Percentiles rank a stretch among this genome's conserved stretches.
Conservation (phyloP, 2,329 filamentous ascomycete genomes). For the Epichloe brachyelytri region DNA sequence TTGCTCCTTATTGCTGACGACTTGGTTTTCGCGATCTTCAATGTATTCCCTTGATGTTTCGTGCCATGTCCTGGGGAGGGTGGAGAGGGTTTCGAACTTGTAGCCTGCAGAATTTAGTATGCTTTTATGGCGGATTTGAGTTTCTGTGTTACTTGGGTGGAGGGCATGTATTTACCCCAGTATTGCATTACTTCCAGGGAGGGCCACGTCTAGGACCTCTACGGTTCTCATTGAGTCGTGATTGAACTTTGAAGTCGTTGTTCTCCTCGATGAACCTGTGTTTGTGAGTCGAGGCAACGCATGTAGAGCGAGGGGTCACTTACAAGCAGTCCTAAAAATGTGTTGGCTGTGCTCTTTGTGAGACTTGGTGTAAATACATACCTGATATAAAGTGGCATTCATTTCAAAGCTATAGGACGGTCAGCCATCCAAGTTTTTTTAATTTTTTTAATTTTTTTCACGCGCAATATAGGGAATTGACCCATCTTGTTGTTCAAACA, state of each 20-base stretch:
- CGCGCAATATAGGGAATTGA: conserved; percentile 19
- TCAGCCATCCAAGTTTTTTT: neutral
- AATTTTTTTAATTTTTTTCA: too few relatives aligned
- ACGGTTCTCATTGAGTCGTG: conserved; percentile 41
- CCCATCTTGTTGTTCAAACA: conserved; percentile 73
- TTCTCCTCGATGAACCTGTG: conserved; percentile 86
- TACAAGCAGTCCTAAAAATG: conserved; percentile 39
- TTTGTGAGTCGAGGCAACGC: neutral
- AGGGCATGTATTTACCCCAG: conserved; percentile 50
- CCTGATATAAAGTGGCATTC: conserved; percentile 87
- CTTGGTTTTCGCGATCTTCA: conserved; percentile 54
- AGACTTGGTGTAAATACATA: conserved; percentile 29
- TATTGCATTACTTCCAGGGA: conserved; percentile 77
- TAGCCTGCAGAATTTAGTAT: conserved; percentile 47
- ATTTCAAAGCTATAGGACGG: conserved; percentile 54
- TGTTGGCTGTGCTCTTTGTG: conserved; percentile 8
- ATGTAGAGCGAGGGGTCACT: conserved; percentile 10
- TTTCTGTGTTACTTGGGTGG: neutral
- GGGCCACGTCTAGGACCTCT: conserved; percentile 24
- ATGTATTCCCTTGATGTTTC: conserved; percentile 64
- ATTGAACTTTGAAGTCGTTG: conserved; percentile 55
- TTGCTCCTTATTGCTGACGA: conserved; percentile 82
- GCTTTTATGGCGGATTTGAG: neutral
- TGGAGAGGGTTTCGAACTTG: conserved; percentile 84
- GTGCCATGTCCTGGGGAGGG: conserved; percentile 63